Percentiles rank a stretch among this genome's conserved stretches.
Conservation (phyloP, 2,329 filamentous ascomycete genomes). For the Chaetomiaceae sp. region DNA sequence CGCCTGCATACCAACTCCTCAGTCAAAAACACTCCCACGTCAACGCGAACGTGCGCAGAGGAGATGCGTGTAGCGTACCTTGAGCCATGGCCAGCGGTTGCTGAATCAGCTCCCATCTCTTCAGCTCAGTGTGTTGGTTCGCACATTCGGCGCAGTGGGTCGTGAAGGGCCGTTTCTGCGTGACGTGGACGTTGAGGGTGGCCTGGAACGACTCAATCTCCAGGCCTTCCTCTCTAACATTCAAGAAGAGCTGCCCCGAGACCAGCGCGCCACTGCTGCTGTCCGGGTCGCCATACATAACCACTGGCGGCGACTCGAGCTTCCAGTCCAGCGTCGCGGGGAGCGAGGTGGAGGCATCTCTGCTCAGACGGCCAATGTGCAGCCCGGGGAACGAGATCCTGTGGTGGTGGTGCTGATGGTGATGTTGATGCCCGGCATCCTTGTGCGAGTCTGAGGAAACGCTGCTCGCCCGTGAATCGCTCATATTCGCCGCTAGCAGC, state of each 20-base stretch:
- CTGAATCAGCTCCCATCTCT: slow-evolving; percentile 71
- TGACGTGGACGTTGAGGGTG: slow-evolving; percentile 61
- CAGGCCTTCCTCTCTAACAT: slow-evolving; percentile 59
- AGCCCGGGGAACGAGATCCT: slow-evolving; percentile 36
- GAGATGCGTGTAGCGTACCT: slow-evolving; percentile 33
- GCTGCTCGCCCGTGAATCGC: slow-evolving; percentile 21
- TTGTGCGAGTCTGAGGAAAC: slow-evolving; percentile 19
- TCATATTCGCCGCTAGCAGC: slow-evolving; percentile 19
- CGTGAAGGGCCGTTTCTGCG: slow-evolving; percentile 76
- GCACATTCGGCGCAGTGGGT: slow-evolving; percentile 73
- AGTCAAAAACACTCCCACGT: not conserved
- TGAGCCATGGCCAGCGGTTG: slow-evolving; percentile 45
- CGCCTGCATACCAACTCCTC: slow-evolving; percentile 35
- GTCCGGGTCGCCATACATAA: slow-evolving; percentile 71
- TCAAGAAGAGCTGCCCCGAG: slow-evolving; percentile 72
- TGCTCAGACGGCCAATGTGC: slow-evolving; percentile 37
- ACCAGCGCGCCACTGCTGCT: slow-evolving; percentile 78
- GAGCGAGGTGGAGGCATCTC: slow-evolving; percentile 33
- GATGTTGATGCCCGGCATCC: slow-evolving; percentile 28
- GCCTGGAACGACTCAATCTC: slow-evolving; percentile 69
- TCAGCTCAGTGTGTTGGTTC: slow-evolving; percentile 64
- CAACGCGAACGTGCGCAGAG: not conserved
- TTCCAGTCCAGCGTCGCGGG: slow-evolving; percentile 45
- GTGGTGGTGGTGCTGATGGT: slow-evolving; percentile 36
- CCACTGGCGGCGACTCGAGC: slow-evolving; percentile 80